Conservation (phyloP, 306 rosid species). For the Amphicarpaea edgeworthii region DNA sequence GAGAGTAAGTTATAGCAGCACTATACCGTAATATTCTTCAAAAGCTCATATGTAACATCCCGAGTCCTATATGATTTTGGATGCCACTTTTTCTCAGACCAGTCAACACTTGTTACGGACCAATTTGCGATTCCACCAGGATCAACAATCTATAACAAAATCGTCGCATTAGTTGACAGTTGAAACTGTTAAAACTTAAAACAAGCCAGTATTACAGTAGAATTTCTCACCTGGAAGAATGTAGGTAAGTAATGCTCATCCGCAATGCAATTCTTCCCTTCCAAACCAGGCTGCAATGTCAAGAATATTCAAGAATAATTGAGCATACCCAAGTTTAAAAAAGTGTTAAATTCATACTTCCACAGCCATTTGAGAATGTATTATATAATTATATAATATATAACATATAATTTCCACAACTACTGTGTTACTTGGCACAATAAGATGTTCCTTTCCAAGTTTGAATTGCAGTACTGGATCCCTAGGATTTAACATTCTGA, state of each 20-base stretch:
- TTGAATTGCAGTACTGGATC: no score
- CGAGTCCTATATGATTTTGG: slow-evolving; percentile 74
- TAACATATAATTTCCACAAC: no score
- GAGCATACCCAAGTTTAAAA: not conserved
- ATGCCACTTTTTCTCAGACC: slow-evolving; percentile 99
- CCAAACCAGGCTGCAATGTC: slow-evolving; percentile 81
- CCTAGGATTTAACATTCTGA: no score
- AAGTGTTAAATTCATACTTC: slow-evolving; percentile 3
- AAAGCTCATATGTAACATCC: slow-evolving; percentile 70
- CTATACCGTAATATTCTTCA: slow-evolving; percentile 82
- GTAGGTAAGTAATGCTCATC: slow-evolving; percentile 99
- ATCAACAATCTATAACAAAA: slow-evolving; percentile 66
- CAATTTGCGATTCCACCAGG: slow-evolving; percentile 95
- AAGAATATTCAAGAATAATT: slow-evolving; percentile 45
- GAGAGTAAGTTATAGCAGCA: slow-evolving; percentile 16
- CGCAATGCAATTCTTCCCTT: slow-evolving; percentile 92
- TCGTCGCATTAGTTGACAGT: slow-evolving; percentile 1
- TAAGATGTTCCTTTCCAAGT: no score
- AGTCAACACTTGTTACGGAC: slow-evolving; percentile 95
- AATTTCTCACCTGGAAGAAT: slow-evolving; percentile 74
- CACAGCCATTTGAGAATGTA: no score
- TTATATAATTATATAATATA: no score
- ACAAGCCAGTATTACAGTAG: not conserved
- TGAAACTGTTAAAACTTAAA: slow-evolving; percentile 32
- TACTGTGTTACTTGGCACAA: no score